Conservation (phyloP, 257 asterid species). For the Ocimum tenuiflorum region DNA sequence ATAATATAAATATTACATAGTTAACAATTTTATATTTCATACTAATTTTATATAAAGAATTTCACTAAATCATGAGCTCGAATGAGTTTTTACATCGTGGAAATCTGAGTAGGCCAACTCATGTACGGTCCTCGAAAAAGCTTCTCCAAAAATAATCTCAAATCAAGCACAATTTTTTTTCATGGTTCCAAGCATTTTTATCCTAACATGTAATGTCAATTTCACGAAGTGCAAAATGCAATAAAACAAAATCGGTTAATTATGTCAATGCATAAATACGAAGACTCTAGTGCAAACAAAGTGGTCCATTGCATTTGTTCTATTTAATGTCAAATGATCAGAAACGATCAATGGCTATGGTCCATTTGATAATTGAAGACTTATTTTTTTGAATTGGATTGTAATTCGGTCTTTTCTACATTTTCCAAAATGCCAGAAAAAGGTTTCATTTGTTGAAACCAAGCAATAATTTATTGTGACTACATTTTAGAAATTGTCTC, state of each 20-base stretch:
- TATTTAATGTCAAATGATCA: constrained; percentile 1
- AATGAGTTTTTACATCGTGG: too few relatives aligned
- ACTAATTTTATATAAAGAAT: too few relatives aligned
- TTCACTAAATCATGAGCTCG: too few relatives aligned
- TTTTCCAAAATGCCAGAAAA: neutral
- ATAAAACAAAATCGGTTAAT: neutral
- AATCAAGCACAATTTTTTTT: neutral
- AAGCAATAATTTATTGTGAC: neutral
- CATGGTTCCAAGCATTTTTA: neutral
- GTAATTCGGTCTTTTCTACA: neutral
- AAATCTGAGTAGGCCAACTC: too few relatives aligned
- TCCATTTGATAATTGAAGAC: constrained; percentile 1
- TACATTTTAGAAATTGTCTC: neutral
- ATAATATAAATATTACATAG: too few relatives aligned
- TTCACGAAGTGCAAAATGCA: neutral
- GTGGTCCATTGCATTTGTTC: constrained; percentile 22
- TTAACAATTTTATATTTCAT: too few relatives aligned
- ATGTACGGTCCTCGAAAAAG: too few relatives aligned
- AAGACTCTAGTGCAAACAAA: neutral
- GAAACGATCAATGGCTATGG: constrained; percentile 11
- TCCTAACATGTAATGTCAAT: neutral
- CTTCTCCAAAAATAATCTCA: neutral
- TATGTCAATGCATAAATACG: neutral
- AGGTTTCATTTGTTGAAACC: neutral
- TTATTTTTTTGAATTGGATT: neutral